phyloP scores from a whole-genome alignment of 352 stramenopile genomes.

The Globisporangium parvum region DNA sequence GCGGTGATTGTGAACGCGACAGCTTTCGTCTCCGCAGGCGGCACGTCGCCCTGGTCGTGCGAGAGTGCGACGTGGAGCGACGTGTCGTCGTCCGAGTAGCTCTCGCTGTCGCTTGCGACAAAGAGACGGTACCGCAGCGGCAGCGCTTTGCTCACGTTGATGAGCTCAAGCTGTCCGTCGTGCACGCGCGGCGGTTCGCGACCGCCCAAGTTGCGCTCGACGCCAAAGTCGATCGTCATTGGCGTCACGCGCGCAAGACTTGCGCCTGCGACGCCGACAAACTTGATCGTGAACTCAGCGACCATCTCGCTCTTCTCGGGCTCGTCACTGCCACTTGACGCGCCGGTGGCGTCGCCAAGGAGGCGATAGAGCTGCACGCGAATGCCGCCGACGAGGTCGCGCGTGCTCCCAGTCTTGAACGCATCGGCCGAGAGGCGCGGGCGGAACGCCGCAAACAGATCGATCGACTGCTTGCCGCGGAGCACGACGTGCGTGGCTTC shows the following conservation, averaged over 20 bases:
- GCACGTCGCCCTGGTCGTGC: constrained; percentile 68
- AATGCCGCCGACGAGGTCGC: constrained; percentile 83
- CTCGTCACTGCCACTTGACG: constrained; percentile 9
- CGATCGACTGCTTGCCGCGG: constrained; percentile 50
- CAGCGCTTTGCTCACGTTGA: constrained; percentile 79
- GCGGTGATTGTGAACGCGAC: constrained; percentile 65
- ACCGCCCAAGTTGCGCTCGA: constrained; percentile 55
- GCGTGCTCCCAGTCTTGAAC: constrained; percentile 69
- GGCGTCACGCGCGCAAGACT: constrained; percentile 71
- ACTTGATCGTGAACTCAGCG: constrained; percentile 86
- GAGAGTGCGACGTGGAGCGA: constrained; percentile 61
- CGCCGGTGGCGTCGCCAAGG: not conserved
- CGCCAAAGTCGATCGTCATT: constrained; percentile 66
- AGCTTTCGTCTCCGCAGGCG: constrained; percentile 39
- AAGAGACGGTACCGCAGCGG: constrained; percentile 73
- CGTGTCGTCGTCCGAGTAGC: constrained; percentile 77
- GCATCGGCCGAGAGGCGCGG: constrained; percentile 73
- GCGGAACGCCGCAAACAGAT: constrained; percentile 77
- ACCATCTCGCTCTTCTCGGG: constrained; percentile 71
- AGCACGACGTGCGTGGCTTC: constrained; percentile 75
- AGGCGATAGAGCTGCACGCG: constrained; percentile 77
- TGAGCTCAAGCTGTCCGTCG: constrained; percentile 66
- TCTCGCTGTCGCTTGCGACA: constrained; percentile 47
- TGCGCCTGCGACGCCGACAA: constrained; percentile 74
- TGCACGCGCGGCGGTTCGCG: constrained; percentile 41